These are phyloP conservation scores for Solanum chmielewskii DNA, from an alignment of 257 asterid species.

Conservation along the genomic window DNA sequence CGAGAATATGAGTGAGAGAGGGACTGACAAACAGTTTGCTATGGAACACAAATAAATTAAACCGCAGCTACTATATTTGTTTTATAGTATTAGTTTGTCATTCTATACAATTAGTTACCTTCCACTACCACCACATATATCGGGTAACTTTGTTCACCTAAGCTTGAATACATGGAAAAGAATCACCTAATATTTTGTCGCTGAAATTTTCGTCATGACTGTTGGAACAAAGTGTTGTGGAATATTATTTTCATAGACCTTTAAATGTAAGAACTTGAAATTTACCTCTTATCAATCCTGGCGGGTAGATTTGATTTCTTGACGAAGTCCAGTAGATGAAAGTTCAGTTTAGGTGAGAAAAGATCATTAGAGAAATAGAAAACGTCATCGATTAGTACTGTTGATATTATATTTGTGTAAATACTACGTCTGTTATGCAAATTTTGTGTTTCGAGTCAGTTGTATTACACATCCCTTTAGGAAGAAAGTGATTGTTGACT, in stretches of 20 bases:
- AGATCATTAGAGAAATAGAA: not conserved
- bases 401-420: not conserved
- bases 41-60: too few species aligned
- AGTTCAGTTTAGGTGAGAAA: not conserved
- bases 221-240: not conserved
- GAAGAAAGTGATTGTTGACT: not conserved
- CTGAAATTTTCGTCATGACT: not conserved
- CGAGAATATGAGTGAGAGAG: too few species aligned
- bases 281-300: not conserved
- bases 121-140: not conserved
- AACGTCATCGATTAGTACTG: not conserved
- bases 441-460: not conserved
- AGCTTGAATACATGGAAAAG: not conserved
- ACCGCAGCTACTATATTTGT: too few species aligned
- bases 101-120: too few species aligned
- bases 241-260: not conserved
- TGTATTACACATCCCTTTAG: not conserved
- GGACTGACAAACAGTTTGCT: too few species aligned
- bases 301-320: not conserved
- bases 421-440: not conserved
- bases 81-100: too few species aligned
- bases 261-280: not conserved
- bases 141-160: not conserved
- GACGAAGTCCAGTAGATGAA: not conserved
- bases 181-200: not conserved